Evolutionary conservation across 148 eudicot genomes (phyloP).

Genomic region (Cornus controversa): DNA sequence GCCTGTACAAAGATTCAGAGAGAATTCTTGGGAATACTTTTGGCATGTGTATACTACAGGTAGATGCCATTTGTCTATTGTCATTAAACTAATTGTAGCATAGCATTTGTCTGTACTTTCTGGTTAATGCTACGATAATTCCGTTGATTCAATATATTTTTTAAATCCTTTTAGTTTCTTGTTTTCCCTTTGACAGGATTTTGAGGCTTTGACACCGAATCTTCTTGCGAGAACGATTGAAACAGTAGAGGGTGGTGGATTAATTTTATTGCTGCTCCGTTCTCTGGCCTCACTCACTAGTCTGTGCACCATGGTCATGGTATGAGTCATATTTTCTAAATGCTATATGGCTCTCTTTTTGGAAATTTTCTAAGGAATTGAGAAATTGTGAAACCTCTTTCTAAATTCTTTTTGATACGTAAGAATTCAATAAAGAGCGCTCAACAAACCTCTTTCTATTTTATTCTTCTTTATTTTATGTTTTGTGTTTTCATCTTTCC

Average conservation of each 20-base stretch:
- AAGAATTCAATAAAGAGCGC: too few species aligned
- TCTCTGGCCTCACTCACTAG: slow-evolving; percentile 89
- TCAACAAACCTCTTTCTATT: background rate
- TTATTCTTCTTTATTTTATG: background rate
- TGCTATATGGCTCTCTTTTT: background rate
- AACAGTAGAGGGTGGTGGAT: slow-evolving; percentile 98
- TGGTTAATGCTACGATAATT: background rate
- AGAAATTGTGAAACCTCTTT: background rate
- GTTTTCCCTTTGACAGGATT: slow-evolving; percentile 51
- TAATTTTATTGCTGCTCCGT: slow-evolving; percentile 71
- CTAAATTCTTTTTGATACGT: too few species aligned
- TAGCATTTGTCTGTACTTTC: background rate
- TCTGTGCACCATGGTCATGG: slow-evolving; percentile 96
- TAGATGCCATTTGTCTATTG: slow-evolving; percentile 15
- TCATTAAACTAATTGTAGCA: background rate
- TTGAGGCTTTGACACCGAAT: slow-evolving; percentile 96
- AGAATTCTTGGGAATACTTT: slow-evolving; percentile 91
- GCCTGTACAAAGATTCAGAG: slow-evolving; percentile 86
- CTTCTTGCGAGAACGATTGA: slow-evolving; percentile 94
- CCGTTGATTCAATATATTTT: background rate
- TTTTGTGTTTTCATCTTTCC: background rate
- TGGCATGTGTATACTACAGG: slow-evolving; percentile 98
- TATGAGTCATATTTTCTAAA: slow-evolving; percentile 23
- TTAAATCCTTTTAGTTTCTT: background rate
- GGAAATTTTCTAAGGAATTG: background rate